Base-by-base conservation (phyloP, 805 yeast genomes). In the Suhomyces prunicola region DNA sequence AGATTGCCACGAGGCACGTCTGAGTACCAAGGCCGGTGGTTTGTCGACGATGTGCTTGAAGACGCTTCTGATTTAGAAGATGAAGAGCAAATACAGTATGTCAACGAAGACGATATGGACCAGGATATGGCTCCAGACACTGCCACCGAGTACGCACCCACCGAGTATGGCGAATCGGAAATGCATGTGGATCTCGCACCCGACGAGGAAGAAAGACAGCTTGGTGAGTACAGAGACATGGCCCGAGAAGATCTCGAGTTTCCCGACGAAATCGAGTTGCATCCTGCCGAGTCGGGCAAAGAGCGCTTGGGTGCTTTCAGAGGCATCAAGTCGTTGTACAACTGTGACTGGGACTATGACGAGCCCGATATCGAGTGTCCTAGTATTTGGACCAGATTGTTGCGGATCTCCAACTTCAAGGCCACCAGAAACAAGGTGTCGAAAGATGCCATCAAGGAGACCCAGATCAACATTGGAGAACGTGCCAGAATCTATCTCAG, bases 231-330 rank as follows among this genome's bases (percentile, higher is more conserved):
- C 72, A 82, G 94, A 60, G 77, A 77, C 40, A 69, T 82, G 56
- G 97, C 85, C 59, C 81, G 81, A 54, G 97, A 92, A 51, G 97
- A 90, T 66, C 79, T 83, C 35, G 97, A 92, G 62, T 94, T 91
- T 77, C 98, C 98, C 0, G 99, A 94, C 71, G 99, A 94, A 72
- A 72, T 93, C 52, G 98, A 94, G 68, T 73, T 94, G 44, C 80
- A 78, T 46, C 97, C 97, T 29, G 66, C 70, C 5, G 92, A 82
- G 58, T 79, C 87, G 5, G 98, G 89, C 8, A 81, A 80, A 61
- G 90, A 91, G 57, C 80, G 90, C 57, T 77, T 94, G 53, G 71
- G 77, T 29, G 82, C 91, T 56, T 93, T 90, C 70, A 81, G 97
- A 69, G 98, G 98, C 54, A 80, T 92, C 58, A 89, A 90, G 69